A percentile compares a stretch with the other conserved stretches of the same genome.
Conservation (phyloP, 306 rosid genomes). For the Abrus pulchellus region DNA sequence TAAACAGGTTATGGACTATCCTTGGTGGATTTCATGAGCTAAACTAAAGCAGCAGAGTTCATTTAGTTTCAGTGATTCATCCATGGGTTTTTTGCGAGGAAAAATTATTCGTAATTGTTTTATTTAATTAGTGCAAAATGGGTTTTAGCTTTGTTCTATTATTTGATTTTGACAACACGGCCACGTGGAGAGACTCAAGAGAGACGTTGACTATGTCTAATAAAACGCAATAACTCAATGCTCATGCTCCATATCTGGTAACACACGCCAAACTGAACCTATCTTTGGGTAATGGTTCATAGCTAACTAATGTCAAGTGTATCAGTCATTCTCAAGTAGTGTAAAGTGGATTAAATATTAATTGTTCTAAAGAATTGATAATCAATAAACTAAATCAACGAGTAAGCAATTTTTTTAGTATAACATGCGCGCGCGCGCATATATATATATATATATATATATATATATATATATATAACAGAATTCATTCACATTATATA, state of each 20-base stretch:
- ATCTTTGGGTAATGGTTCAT: no score
- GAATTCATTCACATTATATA: no score
- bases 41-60: not conserved
- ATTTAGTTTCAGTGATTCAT: not conserved
- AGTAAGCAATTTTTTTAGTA: no score
- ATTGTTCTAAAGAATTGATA: no score
- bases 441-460: no score
- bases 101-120: not conserved
- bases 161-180: constrained; percentile 21
- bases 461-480: no score
- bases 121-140: constrained; percentile 20
- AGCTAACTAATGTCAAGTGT: no score
- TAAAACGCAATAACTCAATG: constrained; percentile 19
- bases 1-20: not conserved
- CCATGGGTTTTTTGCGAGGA: not conserved
- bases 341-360: no score
- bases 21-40: not conserved
- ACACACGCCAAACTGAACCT: constrained; percentile 25
- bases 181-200: constrained; percentile 43
- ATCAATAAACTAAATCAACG: no score
- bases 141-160: constrained; percentile 8
- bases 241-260: constrained; percentile 24
- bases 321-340: no score
- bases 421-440: no score
- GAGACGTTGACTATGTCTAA: constrained; percentile 42